Base-by-base conservation (phyloP, 108 stramenopile genomes). In the Skeletonema grethae region DNA sequence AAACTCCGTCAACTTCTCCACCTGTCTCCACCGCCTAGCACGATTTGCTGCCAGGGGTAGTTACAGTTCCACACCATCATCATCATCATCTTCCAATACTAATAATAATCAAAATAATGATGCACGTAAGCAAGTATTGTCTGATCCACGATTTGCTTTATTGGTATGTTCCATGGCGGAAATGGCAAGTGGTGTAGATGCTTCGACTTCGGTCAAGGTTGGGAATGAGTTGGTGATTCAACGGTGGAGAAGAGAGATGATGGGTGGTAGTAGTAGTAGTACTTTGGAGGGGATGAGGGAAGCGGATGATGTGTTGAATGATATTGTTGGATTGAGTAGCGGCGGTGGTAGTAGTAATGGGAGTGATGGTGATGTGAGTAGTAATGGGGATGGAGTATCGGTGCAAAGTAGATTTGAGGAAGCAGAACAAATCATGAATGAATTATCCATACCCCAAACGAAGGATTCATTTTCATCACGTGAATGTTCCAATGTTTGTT, bases 1-100 rank as follows among this genome's bases (percentile, higher is more conserved):
- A 31, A 94, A 88, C 64, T 88, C 87, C 2, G 86, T 94, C 53
- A 94, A 94, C 61, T 90, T 88, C 74, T 86, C 88, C 13, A 94
- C 92, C 3, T 75, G 81, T 60, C 63, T 91, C 20, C 92, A 94
- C 78, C 86, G 93, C 0, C 55, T 94, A 6, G 90, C 87, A 22
- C 68, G 84, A 9, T 76, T 88, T 56, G 80, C 83, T 22, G 61
- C 65, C 18, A 15, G 16, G 50, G 50, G 50, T 20, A 53, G 50
- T 22, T 53, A 53, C 20, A 53, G 9, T 7, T 53, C 50, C 7
- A 35, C 48, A 7, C 43, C 53, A 46, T 12, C 41, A 56, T 16
- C 61, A 63, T 28, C 16, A n/a, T n/a, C n/a, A n/a, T n/a, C 13
- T 25, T 25, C 64, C 59, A 28, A 24, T 18, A 61, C 8, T 1